A percentile compares a stretch with the other conserved stretches of the same genome.
Conservation (phyloP, 257 asterid species). For the Solanum virginianum region DNA sequence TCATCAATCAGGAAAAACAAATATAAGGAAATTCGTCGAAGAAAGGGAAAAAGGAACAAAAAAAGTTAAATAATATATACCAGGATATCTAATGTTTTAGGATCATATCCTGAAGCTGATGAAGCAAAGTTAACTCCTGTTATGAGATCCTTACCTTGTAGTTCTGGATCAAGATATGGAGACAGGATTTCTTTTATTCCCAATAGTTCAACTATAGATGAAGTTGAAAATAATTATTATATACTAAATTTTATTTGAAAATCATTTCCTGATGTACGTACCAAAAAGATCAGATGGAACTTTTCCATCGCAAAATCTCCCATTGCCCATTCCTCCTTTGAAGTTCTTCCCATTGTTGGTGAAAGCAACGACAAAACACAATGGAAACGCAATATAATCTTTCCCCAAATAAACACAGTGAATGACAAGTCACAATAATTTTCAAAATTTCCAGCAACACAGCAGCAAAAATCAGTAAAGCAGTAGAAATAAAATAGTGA, state of each 20-base stretch:
- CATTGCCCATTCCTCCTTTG: too few species aligned
- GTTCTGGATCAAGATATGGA: constrained; percentile 37
- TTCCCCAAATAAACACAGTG: too few species aligned
- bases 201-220: constrained; percentile 28
- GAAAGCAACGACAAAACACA: too few species aligned
- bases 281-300: constrained; percentile 5
- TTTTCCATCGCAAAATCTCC: constrained; percentile 23
- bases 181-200: constrained; percentile 38
- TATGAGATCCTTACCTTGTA: constrained; percentile 36
- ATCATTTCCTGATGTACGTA: too few species aligned
- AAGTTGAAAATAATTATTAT: too few species aligned
- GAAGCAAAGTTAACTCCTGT: constrained; percentile 64
- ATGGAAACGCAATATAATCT: too few species aligned
- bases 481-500: too few species aligned
- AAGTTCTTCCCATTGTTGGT: too few species aligned
- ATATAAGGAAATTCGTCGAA: background rate
- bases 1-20: background rate
- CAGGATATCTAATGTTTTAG: constrained; percentile 29
- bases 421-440: too few species aligned
- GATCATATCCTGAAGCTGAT: constrained; percentile 51
- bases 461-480: too few species aligned
- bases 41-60: background rate
- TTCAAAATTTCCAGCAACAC: too few species aligned
- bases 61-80: background rate
- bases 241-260: too few species aligned